Evolutionary conservation across 164 flowering plant genomes (phyloP).

Genomic region (Magnolia kwangsiensis): DNA sequence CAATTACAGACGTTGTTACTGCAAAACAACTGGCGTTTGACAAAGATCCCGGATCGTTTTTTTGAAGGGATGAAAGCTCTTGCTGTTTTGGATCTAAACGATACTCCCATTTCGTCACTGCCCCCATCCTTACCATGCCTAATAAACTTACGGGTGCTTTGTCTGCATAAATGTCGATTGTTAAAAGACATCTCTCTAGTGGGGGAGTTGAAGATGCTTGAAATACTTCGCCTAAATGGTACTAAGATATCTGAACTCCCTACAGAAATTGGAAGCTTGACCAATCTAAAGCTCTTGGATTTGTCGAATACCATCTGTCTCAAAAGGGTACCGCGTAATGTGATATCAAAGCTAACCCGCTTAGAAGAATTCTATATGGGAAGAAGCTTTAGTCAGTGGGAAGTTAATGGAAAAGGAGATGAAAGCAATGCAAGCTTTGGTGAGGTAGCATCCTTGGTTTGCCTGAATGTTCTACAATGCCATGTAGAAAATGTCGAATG

Average conservation of each 20-base stretch:
- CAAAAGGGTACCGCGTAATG: neutral
- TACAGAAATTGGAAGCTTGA: neutral
- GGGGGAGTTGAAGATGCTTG: neutral
- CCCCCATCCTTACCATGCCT: slow-evolving; percentile 7
- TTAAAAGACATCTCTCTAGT: neutral
- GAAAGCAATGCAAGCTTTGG: neutral
- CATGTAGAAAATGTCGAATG: neutral
- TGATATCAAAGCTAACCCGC: slow-evolving; percentile 1
- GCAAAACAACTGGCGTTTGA: neutral
- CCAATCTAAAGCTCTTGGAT: slow-evolving; percentile 5
- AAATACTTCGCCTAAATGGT: neutral
- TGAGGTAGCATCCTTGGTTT: neutral
- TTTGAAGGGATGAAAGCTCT: slow-evolving; percentile 13
- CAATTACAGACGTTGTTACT: slow-evolving; percentile 10
- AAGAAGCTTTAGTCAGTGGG: neutral
- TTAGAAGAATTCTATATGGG: neutral
- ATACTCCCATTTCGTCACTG: neutral
- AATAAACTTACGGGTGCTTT: slow-evolving; percentile 8
- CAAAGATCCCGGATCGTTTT: neutral
- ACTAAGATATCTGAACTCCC: neutral
- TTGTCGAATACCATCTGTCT: neutral
- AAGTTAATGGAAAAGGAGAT: neutral
- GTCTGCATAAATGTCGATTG: neutral
- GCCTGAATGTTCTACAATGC: neutral
- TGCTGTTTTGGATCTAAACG: slow-evolving; percentile 7